Evolutionary conservation across 2,329 filamentous ascomycete genomes (phyloP).

Genomic region (Didymella exigua): DNA sequence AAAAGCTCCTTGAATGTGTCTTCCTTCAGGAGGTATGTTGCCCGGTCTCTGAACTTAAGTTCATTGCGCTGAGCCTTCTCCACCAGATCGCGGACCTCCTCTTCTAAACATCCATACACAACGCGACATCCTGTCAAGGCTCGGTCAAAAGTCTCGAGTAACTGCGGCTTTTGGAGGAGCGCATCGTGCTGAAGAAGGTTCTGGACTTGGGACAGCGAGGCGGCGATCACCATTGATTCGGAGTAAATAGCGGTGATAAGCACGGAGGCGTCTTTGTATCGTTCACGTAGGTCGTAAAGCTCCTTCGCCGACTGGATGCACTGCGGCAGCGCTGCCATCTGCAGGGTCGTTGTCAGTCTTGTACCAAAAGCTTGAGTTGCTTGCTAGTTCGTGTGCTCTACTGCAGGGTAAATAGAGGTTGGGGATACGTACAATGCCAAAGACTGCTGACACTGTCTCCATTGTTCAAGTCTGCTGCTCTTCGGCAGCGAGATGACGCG

Average conservation of each 20-base stretch:
- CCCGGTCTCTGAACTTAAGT: constrained; percentile 31
- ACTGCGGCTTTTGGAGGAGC: constrained; percentile 36
- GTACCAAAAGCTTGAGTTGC: not conserved
- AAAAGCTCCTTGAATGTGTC: constrained; percentile 44
- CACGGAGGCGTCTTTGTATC: constrained; percentile 39
- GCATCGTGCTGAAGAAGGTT: constrained; percentile 35
- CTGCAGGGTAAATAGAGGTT: not conserved
- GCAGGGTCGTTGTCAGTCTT: not conserved
- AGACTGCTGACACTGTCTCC: constrained; percentile 15
- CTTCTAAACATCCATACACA: constrained; percentile 41
- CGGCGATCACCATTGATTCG: constrained; percentile 43
- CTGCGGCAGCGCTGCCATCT: constrained; percentile 33
- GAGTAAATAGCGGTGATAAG: constrained; percentile 43
- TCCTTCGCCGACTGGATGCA: constrained; percentile 40
- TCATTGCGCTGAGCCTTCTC: constrained; percentile 28
- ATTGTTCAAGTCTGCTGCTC: constrained; percentile 1
- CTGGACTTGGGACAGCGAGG: constrained; percentile 41
- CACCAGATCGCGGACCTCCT: constrained; percentile 37
- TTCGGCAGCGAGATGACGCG: not conserved
- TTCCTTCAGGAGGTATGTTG: constrained; percentile 42
- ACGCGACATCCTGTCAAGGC: constrained; percentile 43
- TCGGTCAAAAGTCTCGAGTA: constrained; percentile 40
- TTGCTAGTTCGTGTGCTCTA: not conserved
- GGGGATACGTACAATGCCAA: constrained; percentile 10
- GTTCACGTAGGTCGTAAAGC: constrained; percentile 37